phyloP scores from a whole-genome alignment of 306 rosid genomes.

The Benincasa hispida region DNA sequence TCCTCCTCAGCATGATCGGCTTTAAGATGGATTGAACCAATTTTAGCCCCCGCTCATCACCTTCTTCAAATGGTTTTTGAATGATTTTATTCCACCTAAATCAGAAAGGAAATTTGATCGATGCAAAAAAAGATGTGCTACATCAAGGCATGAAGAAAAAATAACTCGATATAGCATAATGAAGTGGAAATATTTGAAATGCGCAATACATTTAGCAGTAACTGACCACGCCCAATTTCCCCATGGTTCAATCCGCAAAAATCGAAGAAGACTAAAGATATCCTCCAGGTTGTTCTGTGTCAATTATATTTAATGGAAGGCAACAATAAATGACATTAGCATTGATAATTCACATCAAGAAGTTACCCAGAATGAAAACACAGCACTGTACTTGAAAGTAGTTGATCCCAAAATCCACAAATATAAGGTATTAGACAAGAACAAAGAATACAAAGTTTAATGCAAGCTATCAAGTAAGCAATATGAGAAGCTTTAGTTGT shows the following conservation, averaged over 20 bases:
- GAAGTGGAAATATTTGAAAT: background rate
- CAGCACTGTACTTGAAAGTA: background rate
- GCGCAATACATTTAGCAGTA: background rate
- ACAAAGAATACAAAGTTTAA: background rate
- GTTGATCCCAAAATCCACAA: background rate
- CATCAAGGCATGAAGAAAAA: conserved; percentile 6
- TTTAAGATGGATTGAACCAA: conserved; percentile 87
- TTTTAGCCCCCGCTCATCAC: conserved; percentile 83
- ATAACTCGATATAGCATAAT: background rate
- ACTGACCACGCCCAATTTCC: conserved; percentile 94
- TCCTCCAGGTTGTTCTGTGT: conserved; percentile 82
- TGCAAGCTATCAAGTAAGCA: background rate
- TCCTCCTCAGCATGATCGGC: conserved; percentile 92
- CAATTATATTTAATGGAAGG: conserved; percentile 19
- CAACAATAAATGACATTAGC: conserved; percentile 9
- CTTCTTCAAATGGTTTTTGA: conserved; percentile 94
- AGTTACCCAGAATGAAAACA: background rate
- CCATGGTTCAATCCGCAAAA: conserved; percentile 94
- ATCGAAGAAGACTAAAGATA: conserved; percentile 88
- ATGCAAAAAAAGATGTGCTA: conserved; percentile 11
- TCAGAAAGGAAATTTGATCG: conserved; percentile 12
- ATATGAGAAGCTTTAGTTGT: background rate
- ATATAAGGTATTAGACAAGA: background rate
- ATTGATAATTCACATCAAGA: background rate
- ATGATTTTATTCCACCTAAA: conserved; percentile 95